phyloP scores from a whole-genome alignment of 2,329 filamentous ascomycete genomes.

The Ilyonectria destructans region DNA sequence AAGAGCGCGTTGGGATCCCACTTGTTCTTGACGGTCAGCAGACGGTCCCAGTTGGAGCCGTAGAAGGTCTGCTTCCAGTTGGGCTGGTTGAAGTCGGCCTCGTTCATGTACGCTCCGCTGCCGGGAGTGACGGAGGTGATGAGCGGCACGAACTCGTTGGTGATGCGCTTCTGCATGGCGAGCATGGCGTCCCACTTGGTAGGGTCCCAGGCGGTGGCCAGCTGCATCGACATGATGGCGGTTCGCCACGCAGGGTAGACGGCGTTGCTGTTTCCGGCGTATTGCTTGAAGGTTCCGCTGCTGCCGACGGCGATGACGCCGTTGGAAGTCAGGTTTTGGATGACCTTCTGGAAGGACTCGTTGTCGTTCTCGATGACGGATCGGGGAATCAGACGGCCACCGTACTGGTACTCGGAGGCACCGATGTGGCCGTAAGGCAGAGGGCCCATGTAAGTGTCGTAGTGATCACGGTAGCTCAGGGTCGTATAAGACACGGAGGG shows the following conservation, averaged over 20 bases:
- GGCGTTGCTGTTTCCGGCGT: constrained; percentile 53
- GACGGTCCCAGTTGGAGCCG: constrained; percentile 61
- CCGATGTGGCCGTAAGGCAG: constrained; percentile 53
- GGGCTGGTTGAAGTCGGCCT: constrained; percentile 64
- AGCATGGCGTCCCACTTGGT: constrained; percentile 50
- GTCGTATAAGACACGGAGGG: constrained; percentile 50
- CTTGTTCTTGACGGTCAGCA: constrained; percentile 65
- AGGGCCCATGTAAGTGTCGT: constrained; percentile 55
- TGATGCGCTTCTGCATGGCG: constrained; percentile 51
- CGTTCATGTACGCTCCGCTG: constrained; percentile 66
- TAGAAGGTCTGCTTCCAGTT: constrained; percentile 64
- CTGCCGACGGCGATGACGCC: constrained; percentile 52
- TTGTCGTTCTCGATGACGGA: constrained; percentile 51
- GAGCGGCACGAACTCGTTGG: constrained; percentile 46
- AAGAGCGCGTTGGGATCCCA: constrained; percentile 66
- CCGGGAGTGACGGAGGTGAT: constrained; percentile 57
- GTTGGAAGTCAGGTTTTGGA: constrained; percentile 51
- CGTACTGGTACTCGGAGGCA: constrained; percentile 54
- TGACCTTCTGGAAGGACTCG: constrained; percentile 49
- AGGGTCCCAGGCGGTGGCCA: constrained; percentile 49
- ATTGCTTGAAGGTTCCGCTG: constrained; percentile 51
- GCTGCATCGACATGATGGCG: constrained; percentile 52
- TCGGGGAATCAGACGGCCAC: constrained; percentile 56
- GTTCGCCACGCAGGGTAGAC: constrained; percentile 59
- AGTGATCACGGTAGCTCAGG: constrained; percentile 51